Conservation (phyloP, 2,329 filamentous ascomycete genomes). For the Elsinoe arachidis region DNA sequence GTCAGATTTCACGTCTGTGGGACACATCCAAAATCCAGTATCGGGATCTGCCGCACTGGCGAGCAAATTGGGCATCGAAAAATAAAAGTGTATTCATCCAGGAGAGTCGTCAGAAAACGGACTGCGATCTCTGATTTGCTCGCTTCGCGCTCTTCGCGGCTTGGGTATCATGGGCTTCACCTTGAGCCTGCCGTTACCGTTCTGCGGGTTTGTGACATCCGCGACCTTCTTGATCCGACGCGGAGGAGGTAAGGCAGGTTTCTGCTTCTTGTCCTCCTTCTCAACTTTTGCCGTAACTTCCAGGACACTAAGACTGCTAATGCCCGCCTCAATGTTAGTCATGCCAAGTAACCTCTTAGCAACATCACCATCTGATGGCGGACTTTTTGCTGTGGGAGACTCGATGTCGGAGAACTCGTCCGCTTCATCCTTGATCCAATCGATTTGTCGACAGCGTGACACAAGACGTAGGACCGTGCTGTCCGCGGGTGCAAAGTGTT, state of each 20-base stretch:
- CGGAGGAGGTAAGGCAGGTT: conserved; percentile 72
- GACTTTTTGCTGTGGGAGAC: conserved; percentile 14
- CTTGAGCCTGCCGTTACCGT: conserved; percentile 15
- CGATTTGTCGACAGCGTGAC: conserved; percentile 51
- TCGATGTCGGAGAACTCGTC: conserved; percentile 22
- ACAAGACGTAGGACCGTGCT: conserved; percentile 72
- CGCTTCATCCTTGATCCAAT: conserved; percentile 29
- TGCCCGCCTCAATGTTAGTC: conserved; percentile 58
- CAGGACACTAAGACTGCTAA: conserved; percentile 65
- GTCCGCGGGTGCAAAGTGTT: conserved; percentile 72
- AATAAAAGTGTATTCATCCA: conserved; percentile 12
- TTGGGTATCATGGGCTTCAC: conserved; percentile 12
- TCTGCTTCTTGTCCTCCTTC: conserved; percentile 66
- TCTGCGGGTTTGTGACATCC: conserved; percentile 21
- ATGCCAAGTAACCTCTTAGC: conserved; percentile 58
- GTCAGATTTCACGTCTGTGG: background rate
- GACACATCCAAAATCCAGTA: no score
- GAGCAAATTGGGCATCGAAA: conserved; percentile 9
- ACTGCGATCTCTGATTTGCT: conserved; percentile 16
- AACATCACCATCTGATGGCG: conserved; percentile 24
- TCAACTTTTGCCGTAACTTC: conserved; percentile 62
- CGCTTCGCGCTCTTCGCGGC: conserved; percentile 8
- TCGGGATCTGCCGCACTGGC: no score
- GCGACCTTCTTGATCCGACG: conserved; percentile 45
- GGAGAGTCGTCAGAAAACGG: conserved; percentile 19